A percentile compares a stretch with the other conserved stretches of the same genome.
phyloP scores from a whole-genome alignment of 208 protist genomes.

The Leishmania lainsoni region DNA sequence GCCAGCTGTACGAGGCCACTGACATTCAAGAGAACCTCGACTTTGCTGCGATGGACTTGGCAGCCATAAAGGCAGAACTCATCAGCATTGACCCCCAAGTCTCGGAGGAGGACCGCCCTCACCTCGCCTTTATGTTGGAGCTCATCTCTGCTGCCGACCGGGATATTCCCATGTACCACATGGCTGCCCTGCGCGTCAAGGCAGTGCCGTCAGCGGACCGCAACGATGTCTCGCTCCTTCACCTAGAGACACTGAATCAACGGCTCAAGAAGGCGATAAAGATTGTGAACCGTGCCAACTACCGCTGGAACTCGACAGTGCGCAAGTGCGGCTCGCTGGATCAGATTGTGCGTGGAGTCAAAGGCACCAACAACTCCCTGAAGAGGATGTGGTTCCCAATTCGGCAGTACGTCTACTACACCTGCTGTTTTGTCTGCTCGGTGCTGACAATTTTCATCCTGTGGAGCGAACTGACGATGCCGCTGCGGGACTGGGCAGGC shows the following conservation, averaged over 20 bases:
- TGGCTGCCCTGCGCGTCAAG: conserved; percentile 61
- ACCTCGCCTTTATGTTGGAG: conserved; percentile 85
- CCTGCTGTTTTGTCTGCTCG: conserved; percentile 43
- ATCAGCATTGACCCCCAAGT: conserved; percentile 81
- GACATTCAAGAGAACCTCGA: conserved; percentile 91
- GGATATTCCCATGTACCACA: conserved; percentile 84
- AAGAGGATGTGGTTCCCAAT: conserved; percentile 76
- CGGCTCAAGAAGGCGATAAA: conserved; percentile 85
- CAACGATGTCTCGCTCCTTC: conserved; percentile 77
- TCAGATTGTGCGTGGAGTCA: conserved; percentile 59
- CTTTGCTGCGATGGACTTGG: conserved; percentile 83
- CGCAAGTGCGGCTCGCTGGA: conserved; percentile 69
- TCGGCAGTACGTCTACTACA: conserved; percentile 68
- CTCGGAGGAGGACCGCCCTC: conserved; percentile 70
- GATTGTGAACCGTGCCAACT: conserved; percentile 75
- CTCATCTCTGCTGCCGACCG: conserved; percentile 66
- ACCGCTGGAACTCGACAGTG: conserved; percentile 78
- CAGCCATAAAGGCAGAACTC: conserved; percentile 77
- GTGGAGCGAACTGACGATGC: conserved; percentile 86
- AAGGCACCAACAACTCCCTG: conserved; percentile 54
- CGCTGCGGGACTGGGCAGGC: conserved; percentile 54
- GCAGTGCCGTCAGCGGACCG: conserved; percentile 35
- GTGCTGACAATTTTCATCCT: conserved; percentile 82
- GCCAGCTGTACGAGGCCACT: conserved; percentile 63
- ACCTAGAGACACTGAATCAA: conserved; percentile 77